These are phyloP conservation scores for Myriosclerotinia duriaeana DNA, from an alignment of 2,329 filamentous ascomycete species.

Conservation along the genomic window DNA sequence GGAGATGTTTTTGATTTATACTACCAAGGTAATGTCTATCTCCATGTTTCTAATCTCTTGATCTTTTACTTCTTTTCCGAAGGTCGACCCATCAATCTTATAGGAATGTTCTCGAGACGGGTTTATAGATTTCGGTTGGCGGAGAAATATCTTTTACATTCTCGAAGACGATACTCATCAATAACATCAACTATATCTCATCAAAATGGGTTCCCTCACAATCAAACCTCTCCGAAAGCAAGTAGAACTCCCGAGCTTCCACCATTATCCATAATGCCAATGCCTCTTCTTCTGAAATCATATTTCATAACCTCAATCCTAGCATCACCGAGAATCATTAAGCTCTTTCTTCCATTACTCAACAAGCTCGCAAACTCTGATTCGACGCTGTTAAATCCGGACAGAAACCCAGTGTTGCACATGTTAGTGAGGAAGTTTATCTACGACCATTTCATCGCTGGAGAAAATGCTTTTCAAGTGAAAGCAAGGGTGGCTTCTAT, in stretches of 20 bases:
- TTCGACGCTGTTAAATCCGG: conserved; percentile 47
- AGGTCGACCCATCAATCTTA: background rate
- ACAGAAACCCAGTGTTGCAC: conserved; percentile 68
- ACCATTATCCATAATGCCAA: conserved; percentile 27
- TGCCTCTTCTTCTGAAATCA: conserved; percentile 16
- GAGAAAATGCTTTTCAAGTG: conserved; percentile 68
- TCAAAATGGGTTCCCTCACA: conserved; percentile 6
- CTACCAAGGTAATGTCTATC: background rate
- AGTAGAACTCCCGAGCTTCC: conserved; percentile 2
- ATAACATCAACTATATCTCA: background rate
- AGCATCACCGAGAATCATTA: conserved; percentile 23
- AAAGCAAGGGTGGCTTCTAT: conserved; percentile 60
- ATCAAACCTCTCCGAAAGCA: background rate
- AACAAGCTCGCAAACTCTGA: conserved; percentile 20
- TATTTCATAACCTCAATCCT: conserved; percentile 24
- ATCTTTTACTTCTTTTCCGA: background rate
- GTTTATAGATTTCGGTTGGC: background rate
- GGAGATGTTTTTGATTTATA: background rate
- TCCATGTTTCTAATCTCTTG: background rate
- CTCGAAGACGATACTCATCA: background rate
- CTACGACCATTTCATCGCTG: conserved; percentile 86
- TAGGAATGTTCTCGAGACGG: conserved; percentile 2
- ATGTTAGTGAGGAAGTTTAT: conserved; percentile 74
- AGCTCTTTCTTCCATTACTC: conserved; percentile 21
- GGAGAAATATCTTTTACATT: background rate